Evolutionary conservation across 768 basidiomycete species (phyloP).

Genomic region (Piloderma croceum): DNA sequence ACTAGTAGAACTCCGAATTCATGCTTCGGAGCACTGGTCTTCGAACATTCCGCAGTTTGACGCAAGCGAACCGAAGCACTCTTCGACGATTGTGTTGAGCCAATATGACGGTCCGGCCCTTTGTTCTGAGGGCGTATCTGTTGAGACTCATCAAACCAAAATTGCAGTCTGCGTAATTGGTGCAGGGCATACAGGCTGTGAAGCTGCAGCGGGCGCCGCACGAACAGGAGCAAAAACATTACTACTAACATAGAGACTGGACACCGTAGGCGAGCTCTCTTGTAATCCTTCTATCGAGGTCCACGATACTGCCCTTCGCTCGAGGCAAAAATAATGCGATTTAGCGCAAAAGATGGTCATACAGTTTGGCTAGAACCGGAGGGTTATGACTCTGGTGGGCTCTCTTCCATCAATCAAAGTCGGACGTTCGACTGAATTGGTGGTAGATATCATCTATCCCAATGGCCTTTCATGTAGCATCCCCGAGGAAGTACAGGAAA

Average conservation of each 20-base stretch:
- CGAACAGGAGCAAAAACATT: conserved; percentile 77
- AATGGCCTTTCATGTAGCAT: conserved; percentile 86
- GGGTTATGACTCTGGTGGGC: conserved; percentile 77
- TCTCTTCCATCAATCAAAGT: conserved; percentile 1
- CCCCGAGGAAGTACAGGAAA: conserved; percentile 79
- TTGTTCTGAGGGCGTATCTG: no score
- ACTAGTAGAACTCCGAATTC: no score
- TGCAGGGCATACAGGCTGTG: conserved; percentile 90
- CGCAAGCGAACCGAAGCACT: no score
- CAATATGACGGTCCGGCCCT: no score
- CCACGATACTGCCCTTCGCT: conserved; percentile 90
- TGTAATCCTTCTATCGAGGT: conserved; percentile 93
- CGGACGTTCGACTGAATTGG: not conserved
- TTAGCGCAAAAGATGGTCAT: conserved; percentile 65
- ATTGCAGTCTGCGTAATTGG: conserved; percentile 86
- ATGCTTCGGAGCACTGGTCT: no score
- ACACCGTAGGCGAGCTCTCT: conserved; percentile 73
- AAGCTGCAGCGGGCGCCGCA: conserved; percentile 84
- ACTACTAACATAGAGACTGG: conserved; percentile 74
- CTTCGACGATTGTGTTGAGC: no score
- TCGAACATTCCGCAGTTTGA: no score
- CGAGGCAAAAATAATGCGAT: conserved; percentile 81
- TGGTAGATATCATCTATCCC: conserved; percentile 77
- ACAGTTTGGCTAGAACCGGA: conserved; percentile 89
- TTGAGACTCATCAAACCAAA: no score